phyloP scores from a whole-genome alignment of 805 yeast genomes.

The Lipomyces mesembrius region DNA sequence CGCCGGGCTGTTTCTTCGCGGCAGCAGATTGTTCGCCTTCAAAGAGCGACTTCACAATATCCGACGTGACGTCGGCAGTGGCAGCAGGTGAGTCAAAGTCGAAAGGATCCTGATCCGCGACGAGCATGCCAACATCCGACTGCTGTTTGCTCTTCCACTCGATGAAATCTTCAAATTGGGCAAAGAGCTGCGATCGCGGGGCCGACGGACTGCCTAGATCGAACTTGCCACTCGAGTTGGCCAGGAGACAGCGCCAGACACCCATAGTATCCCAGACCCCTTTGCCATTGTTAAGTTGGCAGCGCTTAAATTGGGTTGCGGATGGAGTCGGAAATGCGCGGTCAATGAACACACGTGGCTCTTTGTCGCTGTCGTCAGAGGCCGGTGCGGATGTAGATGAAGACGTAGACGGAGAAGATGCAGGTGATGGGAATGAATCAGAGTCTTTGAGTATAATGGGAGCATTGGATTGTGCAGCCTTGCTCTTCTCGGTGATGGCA shows the following conservation, averaged over 20 bases:
- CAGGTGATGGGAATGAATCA: neutral
- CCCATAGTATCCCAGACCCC: constrained; percentile 86
- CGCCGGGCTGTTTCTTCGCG: constrained; percentile 18
- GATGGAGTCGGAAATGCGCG: constrained; percentile 65
- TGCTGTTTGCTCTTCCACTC: constrained; percentile 29
- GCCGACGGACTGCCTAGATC: constrained; percentile 4
- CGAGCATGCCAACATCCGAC: neutral
- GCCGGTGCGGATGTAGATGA: constrained; percentile 12
- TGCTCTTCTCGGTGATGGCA: constrained; percentile 8
- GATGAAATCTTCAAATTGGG: constrained; percentile 38
- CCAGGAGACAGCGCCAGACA: constrained; percentile 89
- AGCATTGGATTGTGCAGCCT: neutral
- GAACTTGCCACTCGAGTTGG: constrained; percentile 45
- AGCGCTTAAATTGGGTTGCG: constrained; percentile 60
- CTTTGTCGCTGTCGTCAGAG: constrained; percentile 4
- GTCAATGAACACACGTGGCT: constrained; percentile 20
- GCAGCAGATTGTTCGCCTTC: neutral
- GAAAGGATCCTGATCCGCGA: constrained; percentile 1
- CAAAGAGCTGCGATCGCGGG: constrained; percentile 63
- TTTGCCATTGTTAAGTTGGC: constrained; percentile 67
- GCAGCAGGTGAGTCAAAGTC: neutral
- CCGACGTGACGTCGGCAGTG: neutral
- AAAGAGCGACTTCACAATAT: neutral
- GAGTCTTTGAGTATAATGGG: neutral
- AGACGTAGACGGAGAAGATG: constrained; percentile 1